Base-by-base conservation (phyloP, 2,329 filamentous ascomycete genomes). In the Apiospora kogelbergensis region DNA sequence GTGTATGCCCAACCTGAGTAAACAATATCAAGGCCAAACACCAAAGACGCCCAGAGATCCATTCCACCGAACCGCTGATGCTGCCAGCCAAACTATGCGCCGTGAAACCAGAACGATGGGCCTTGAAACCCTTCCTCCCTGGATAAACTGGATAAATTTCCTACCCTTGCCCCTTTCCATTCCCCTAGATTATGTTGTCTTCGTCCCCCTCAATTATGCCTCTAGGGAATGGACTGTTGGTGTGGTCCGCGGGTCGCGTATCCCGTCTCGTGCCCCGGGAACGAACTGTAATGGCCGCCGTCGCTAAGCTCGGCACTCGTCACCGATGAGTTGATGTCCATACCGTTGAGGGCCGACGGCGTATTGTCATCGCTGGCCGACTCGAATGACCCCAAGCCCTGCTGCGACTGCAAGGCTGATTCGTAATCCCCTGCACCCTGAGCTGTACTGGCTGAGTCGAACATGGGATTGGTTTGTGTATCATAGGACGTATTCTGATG, bases 61-160 rank as follows among this genome's bases (percentile, higher is more conserved):
- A 33, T 26, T 65, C 63, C 63, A 45, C 40, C 63, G 63, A 65
- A 45, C 63, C 63, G 63, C 63, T 65, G 63, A 65, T 65, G 63
- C 63, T 65, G n/a, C 63, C 63, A 65, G 63, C 24, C 63, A 26
- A 45, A 65, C 41, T 45, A 45, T 65, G 30, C 63, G 63, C 63
- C 63, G 53, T 60, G 30, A 60, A 60, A 60, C 26, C 53, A 37
- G 30, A 60, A 60, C 17, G 20, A n/a, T 60, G n/a, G 53, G 53
- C 33, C 53, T 60, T 33, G 30, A n/a, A 60, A 37, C 53, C 53
- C 17, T 37, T 60, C 17, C 26, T 33, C 15, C 9, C 33, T 7
- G 33, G 33, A 33, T 33, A 33, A n/a, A n/a, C n/a, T 26, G 17
- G 26, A 44, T 5, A 44, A 44, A 13, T 6, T 33, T 10, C 26